A percentile compares a stretch with the other conserved stretches of the same genome.
Evolutionary conservation across 139 green algal genomes (phyloP).

Genomic region (Zygnema cylindricum): DNA sequence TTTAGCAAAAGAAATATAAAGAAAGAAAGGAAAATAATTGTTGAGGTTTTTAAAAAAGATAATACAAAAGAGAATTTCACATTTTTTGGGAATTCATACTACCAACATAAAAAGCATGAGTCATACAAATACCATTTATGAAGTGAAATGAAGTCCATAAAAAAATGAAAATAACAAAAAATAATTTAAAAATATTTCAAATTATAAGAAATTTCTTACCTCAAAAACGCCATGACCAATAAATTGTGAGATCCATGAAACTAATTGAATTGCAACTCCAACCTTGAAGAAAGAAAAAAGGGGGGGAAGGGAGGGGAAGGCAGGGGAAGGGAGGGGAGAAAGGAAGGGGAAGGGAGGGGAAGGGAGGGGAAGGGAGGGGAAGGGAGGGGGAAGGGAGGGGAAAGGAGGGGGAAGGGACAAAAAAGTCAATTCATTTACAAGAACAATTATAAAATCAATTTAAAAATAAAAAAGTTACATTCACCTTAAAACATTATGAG

Average conservation of each 20-base stretch:
- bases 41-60: background rate
- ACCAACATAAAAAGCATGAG: too few relatives aligned
- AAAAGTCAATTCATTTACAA: too few relatives aligned
- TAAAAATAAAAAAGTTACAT: too few relatives aligned
- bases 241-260: constrained; percentile 42
- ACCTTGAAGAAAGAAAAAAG: constrained; percentile 29
- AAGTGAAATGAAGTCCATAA: too few relatives aligned
- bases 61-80: background rate
- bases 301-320: background rate
- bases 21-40: background rate
- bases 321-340: constrained; percentile 9
- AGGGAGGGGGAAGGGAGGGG: background rate
- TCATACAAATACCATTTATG: too few relatives aligned
- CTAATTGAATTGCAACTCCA: constrained; percentile 40
- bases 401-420: background rate
- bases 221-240: constrained; percentile 56
- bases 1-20: background rate
- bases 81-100: too few relatives aligned
- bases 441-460: too few relatives aligned
- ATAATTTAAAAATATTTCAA: too few relatives aligned
- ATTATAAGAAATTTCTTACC: too few relatives aligned
- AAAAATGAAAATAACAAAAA: too few relatives aligned
- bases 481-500: too few relatives aligned
- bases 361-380: background rate
- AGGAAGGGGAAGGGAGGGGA: background rate